phyloP scores from a whole-genome alignment of 345 rosid genomes.

The Clarkia xantiana region DNA sequence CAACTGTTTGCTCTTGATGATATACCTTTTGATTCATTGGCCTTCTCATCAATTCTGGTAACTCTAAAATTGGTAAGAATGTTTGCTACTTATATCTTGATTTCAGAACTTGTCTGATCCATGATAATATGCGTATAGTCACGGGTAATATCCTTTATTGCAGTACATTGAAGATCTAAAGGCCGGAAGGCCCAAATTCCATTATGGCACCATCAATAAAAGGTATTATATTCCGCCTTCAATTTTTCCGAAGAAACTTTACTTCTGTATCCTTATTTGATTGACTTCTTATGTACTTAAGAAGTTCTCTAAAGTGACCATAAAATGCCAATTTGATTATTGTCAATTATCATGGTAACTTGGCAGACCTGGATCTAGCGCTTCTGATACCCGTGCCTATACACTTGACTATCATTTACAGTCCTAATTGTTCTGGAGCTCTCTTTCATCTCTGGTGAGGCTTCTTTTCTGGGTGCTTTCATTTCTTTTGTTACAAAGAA shows the following conservation, averaged over 20 bases:
- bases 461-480: background rate
- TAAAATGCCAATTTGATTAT: no score
- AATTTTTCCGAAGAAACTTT: no score
- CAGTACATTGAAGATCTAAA: slow-evolving; percentile 77
- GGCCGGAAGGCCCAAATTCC: slow-evolving; percentile 50
- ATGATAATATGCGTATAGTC: slow-evolving; percentile 1
- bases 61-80: slow-evolving; percentile 63
- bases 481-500: background rate
- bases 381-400: slow-evolving; percentile 71
- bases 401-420: slow-evolving; percentile 69
- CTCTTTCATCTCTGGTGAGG: slow-evolving; percentile 6
- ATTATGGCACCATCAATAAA: slow-evolving; percentile 84
- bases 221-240: slow-evolving; percentile 25
- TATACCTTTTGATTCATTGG: slow-evolving; percentile 79
- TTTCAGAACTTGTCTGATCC: background rate
- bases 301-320: background rate
- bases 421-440: slow-evolving; percentile 21
- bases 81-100: slow-evolving; percentile 2
- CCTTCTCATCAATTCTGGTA: slow-evolving; percentile 85
- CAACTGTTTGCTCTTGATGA: slow-evolving; percentile 63
- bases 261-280: no score
- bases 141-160: slow-evolving; percentile 11
- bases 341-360: no score
- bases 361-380: slow-evolving; percentile 81
- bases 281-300: slow-evolving; percentile 2